Base-by-base conservation (phyloP, 2,329 filamentous ascomycete genomes). In the Sclerotinia borealis region DNA sequence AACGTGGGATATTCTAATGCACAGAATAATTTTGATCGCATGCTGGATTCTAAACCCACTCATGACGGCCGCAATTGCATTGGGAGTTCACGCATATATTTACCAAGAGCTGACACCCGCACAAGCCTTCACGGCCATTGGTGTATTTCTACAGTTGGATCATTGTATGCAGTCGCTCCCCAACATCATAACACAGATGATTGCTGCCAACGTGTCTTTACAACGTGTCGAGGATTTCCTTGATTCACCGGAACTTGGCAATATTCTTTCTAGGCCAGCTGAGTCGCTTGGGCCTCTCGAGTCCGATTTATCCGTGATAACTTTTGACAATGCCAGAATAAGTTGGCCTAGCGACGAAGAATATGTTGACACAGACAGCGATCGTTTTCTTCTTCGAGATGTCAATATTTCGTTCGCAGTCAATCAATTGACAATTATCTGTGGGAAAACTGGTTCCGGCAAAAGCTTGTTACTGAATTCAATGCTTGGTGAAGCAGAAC, bases 101-200 rank as follows among this genome's bases (percentile, higher is more conserved):
- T 75, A 91, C 68, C 85, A 85, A 7, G 76, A 78, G 0, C 77
- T 93, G 19, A 79, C 82, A 1, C 86, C 90, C 0, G 91, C 89
- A 0, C 81, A 92, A 13, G 90, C 90, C 1, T 93, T 93, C 68
- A 91, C 91, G 34, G 88, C 88, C 39, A 84, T 92, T 34, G 84
- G 86, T 15, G 80, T 92, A 55, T 91, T 93, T 74, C 85, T 84
- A 64, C 81, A 84, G 4, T 79, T 93, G 25, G 90, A 93, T 72
- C 79, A 86, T 22, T 84, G 86, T 0, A 76, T 93, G 2, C 85
- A 85, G 0, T 79, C 88, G 54, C 76, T 93, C 10, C 90, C 90
- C 0, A 89, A 92, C 70, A 77, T 92, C 50, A 85, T 88, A 0
- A 87, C 88, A 0, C 83, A 87, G 64, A 79, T 82, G 1, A 77